A percentile compares a stretch with the other conserved stretches of the same genome.
Evolutionary conservation across 2,329 filamentous ascomycete genomes (phyloP).

Genomic region (Penicillium hordei): DNA sequence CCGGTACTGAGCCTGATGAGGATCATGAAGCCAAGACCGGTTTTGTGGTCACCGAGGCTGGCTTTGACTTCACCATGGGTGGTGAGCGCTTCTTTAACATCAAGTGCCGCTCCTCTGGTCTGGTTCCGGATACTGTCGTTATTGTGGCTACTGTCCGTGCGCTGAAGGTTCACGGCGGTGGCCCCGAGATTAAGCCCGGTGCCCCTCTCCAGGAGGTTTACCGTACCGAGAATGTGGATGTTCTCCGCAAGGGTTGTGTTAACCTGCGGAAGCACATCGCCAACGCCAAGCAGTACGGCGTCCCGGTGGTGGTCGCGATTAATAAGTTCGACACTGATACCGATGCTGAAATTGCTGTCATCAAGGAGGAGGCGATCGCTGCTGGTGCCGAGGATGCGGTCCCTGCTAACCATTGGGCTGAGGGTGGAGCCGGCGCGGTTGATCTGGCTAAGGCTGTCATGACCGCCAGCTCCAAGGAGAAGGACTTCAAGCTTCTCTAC

Average conservation of each 20-base stretch:
- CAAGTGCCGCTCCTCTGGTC: constrained; percentile 93
- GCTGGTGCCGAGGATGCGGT: constrained; percentile 94
- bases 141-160: constrained; percentile 94
- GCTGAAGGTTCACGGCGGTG: constrained; percentile 94
- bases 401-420: constrained; percentile 92
- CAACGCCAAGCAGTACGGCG: constrained; percentile 84
- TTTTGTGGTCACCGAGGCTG: constrained; percentile 94
- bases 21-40: constrained; percentile 78
- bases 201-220: constrained; percentile 84
- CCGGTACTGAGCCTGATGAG: constrained; percentile 90
- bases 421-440: constrained; percentile 86
- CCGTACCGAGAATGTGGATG: constrained; percentile 87
- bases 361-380: constrained; percentile 85
- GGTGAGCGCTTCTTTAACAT: constrained; percentile 99
- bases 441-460: constrained; percentile 87
- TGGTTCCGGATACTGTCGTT: constrained; percentile 89
- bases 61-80: constrained; percentile 99
- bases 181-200: constrained; percentile 87
- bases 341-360: constrained; percentile 82
- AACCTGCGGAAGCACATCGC: constrained; percentile 94
- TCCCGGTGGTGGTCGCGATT: constrained; percentile 94
- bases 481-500: constrained; percentile 87
- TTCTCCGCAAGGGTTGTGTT: constrained; percentile 84
- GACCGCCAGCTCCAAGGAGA: constrained; percentile 75
- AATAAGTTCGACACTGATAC: constrained; percentile 96